Conservation (phyloP, 805 yeast species). For the Zygotorulaspora danielsina region DNA sequence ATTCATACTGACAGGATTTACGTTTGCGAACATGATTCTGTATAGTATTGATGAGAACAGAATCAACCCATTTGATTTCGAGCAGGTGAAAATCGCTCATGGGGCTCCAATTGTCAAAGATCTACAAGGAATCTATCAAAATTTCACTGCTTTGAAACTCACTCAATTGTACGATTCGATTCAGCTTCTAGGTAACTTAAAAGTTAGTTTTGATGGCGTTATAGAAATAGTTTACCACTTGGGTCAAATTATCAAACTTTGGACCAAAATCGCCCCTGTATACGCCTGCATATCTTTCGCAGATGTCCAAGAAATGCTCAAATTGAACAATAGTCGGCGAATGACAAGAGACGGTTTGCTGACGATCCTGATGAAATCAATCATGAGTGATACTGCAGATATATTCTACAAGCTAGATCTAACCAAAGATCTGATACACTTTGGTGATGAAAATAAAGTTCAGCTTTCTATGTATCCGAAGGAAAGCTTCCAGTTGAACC, state of each 20-base stretch:
- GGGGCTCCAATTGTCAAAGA: constrained; percentile 11
- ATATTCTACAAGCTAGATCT: constrained; percentile 31
- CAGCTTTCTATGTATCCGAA: constrained; percentile 18
- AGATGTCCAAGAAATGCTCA: constrained; percentile 22
- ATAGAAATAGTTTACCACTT: constrained; percentile 15
- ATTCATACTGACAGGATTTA: constrained; percentile 24
- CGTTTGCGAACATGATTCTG: constrained; percentile 25
- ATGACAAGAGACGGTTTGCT: constrained; percentile 26
- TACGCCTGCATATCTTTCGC: constrained; percentile 29
- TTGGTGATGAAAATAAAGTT: constrained; percentile 26
- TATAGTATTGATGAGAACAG: constrained; percentile 10
- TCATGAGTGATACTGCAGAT: constrained; percentile 26
- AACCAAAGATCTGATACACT: constrained; percentile 25
- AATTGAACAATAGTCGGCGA: constrained; percentile 4
- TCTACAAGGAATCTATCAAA: constrained; percentile 16
- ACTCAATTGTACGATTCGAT: constrained; percentile 12
- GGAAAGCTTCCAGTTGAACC: constrained; percentile 7
- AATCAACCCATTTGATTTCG: constrained; percentile 32
- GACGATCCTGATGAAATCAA: constrained; percentile 29
- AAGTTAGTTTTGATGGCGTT: constrained; percentile 12
- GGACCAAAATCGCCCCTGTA: constrained; percentile 28
- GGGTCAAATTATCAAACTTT: constrained; percentile 23
- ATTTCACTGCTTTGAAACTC: constrained; percentile 18
- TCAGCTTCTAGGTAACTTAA: constrained; percentile 10
- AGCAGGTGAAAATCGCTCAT: constrained; percentile 26